Evolutionary conservation across 1,284 basidiomycete genomes (phyloP).

Genomic region (Wolfiporia cocos): DNA sequence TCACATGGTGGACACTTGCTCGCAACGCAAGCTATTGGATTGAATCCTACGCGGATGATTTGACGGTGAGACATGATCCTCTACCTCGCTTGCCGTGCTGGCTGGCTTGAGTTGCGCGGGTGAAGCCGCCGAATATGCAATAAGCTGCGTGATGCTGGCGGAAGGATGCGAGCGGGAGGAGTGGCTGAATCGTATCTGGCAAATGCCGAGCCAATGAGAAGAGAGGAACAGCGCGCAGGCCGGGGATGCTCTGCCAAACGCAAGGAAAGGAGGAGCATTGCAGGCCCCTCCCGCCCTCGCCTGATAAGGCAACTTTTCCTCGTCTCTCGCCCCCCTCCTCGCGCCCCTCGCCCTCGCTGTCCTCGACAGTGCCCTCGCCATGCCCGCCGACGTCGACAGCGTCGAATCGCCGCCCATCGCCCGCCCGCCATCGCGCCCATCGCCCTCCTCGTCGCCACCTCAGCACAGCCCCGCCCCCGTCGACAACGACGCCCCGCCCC

Average conservation of each 20-base stretch:
- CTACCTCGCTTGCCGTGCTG: too few species aligned
- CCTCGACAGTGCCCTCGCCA: constrained; percentile 7
- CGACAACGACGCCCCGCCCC: constrained; percentile 14
- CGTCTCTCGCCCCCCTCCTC: constrained; percentile 12
- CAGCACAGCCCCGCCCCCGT: constrained; percentile 22
- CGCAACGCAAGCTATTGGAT: too few species aligned
- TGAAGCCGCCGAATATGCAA: too few species aligned
- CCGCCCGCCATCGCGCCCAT: constrained; percentile 8
- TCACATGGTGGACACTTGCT: too few species aligned
- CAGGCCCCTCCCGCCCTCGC: constrained; percentile 21
- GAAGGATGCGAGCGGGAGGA: constrained; percentile 3
- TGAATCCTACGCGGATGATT: too few species aligned
- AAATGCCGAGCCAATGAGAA: constrained; percentile 28
- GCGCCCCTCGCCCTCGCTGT: constrained; percentile 9
- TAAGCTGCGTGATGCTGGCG: too few species aligned
- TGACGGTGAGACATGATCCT: too few species aligned
- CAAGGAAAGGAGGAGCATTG: constrained; percentile 18
- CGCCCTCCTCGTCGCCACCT: constrained; percentile 20
- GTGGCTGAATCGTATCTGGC: constrained; percentile 24
- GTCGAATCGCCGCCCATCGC: background rate
- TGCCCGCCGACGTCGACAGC: constrained; percentile 19
- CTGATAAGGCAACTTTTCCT: constrained; percentile 25
- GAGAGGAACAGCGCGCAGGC: constrained; percentile 11
- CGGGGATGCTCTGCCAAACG: constrained; percentile 21
- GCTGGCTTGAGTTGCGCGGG: too few species aligned